Percentiles rank a stretch among this genome's conserved stretches.
Evolutionary conservation across 768 basidiomycete genomes (phyloP).

Genomic region (Suillus bovinus): DNA sequence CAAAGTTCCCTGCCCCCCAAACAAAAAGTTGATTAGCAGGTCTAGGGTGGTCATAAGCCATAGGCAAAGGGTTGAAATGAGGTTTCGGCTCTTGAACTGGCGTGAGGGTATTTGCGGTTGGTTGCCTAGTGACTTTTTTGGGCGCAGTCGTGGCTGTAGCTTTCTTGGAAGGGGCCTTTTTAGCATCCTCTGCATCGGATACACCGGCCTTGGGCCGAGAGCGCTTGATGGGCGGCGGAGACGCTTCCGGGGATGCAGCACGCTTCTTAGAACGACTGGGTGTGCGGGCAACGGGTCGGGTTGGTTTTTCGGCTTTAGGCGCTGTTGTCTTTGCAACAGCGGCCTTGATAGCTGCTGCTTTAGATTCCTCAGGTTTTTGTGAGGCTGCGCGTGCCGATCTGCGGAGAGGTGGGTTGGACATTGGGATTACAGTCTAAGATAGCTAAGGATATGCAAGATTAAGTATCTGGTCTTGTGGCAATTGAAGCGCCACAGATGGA

Average conservation of each 20-base stretch:
- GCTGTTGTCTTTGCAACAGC: constrained; percentile 31
- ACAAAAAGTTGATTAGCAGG: constrained; percentile 77
- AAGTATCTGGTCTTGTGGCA: constrained; percentile 1
- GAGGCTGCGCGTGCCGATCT: constrained; percentile 56
- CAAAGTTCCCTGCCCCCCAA: constrained; percentile 94
- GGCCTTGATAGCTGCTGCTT: constrained; percentile 24
- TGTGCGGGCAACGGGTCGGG: constrained; percentile 29
- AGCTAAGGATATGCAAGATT: constrained; percentile 3
- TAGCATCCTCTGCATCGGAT: constrained; percentile 45
- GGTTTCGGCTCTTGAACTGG: constrained; percentile 43
- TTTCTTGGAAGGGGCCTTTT: constrained; percentile 26
- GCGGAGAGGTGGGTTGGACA: constrained; percentile 41
- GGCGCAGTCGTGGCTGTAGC: constrained; percentile 17
- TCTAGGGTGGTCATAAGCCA: constrained; percentile 51
- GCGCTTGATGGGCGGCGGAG: constrained; percentile 51
- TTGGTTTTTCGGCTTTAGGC: constrained; percentile 27
- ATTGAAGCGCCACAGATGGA: neutral
- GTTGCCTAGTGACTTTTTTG: constrained; percentile 31
- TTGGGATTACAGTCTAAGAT: constrained; percentile 29
- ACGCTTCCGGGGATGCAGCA: constrained; percentile 49
- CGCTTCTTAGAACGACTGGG: constrained; percentile 43
- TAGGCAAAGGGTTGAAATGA: constrained; percentile 68
- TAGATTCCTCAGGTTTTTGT: constrained; percentile 36
- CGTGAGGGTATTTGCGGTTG: constrained; percentile 32
- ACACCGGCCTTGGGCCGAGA: constrained; percentile 37